Conservation (phyloP, 2,329 filamentous ascomycete genomes). For the Emmonsiellopsis sp. region DNA sequence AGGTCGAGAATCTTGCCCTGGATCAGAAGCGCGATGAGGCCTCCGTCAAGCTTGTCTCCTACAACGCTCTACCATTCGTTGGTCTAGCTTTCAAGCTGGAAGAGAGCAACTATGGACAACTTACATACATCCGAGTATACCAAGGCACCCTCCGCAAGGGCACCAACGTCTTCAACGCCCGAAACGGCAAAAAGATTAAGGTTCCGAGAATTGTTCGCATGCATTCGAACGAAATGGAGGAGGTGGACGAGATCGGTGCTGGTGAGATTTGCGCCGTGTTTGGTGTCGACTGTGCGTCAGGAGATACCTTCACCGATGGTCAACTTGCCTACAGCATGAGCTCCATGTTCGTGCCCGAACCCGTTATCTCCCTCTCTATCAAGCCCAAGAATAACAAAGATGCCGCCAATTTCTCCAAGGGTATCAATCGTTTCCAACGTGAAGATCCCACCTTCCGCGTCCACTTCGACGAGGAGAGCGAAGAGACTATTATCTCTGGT, state of each 20-base stretch:
- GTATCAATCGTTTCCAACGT: conserved; percentile 96
- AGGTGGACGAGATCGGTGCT: conserved; percentile 81
- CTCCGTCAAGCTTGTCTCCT: conserved; percentile 66
- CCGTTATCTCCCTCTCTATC: conserved; percentile 96
- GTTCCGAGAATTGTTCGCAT: conserved; percentile 96
- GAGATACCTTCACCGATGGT: conserved; percentile 96
- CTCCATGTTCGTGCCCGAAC: conserved; percentile 93
- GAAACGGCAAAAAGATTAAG: conserved; percentile 91
- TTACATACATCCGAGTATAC: conserved; percentile 98
- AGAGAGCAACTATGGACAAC: conserved; percentile 95
- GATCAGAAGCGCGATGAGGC: conserved; percentile 72
- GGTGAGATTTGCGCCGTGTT: conserved; percentile 99
- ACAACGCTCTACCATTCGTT: conserved; percentile 80
- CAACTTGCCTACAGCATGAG: conserved; percentile 89
- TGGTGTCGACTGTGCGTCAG: conserved; percentile 92
- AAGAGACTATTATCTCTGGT: conserved; percentile 95
- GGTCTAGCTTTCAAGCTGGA: conserved; percentile 97
- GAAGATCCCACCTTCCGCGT: conserved; percentile 98
- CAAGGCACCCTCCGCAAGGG: conserved; percentile 86
- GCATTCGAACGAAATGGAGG: conserved; percentile 99
- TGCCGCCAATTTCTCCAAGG: conserved; percentile 90
- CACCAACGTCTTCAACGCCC: conserved; percentile 83
- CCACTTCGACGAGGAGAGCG: conserved; percentile 80
- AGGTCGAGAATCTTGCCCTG: conserved; percentile 82
- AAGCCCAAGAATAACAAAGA: conserved; percentile 91